Evolutionary conservation across 2,329 filamentous ascomycete genomes (phyloP).

Genomic region (Akanthomyces dipterigenus): DNA sequence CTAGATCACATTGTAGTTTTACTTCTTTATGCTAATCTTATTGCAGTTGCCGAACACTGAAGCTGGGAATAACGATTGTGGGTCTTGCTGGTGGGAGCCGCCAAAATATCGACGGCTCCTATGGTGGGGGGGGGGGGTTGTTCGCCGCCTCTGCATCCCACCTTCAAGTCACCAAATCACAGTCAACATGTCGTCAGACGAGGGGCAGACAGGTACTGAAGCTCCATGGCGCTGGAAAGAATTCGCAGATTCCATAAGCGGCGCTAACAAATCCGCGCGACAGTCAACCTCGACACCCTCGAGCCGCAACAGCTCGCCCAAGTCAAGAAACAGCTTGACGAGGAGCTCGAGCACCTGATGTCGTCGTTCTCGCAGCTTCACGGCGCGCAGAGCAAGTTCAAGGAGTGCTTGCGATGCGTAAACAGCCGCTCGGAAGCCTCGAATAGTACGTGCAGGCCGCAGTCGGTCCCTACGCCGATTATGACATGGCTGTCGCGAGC

Average conservation of each 20-base stretch:
- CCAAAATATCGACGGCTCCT: conserved; percentile 1
- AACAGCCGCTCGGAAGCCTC: conserved; percentile 30
- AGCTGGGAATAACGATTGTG: background rate
- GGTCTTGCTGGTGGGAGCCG: background rate
- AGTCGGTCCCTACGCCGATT: background rate
- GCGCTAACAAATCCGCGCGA: background rate
- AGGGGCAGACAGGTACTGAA: conserved; percentile 9
- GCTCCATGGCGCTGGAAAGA: background rate
- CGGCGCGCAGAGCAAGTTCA: conserved; percentile 84
- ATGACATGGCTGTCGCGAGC: background rate
- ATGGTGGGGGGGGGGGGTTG: conserved; percentile 11
- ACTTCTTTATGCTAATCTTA: background rate
- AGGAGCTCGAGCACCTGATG: conserved; percentile 92
- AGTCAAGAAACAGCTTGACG: conserved; percentile 92
- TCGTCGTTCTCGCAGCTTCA: conserved; percentile 84
- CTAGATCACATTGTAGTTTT: background rate
- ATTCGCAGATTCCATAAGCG: background rate
- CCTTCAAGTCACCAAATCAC: background rate
- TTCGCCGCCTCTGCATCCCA: background rate
- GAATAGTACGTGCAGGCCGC: background rate
- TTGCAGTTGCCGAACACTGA: background rate
- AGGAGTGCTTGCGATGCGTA: conserved; percentile 79
- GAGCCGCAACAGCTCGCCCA: conserved; percentile 78
- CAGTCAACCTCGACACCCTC: conserved; percentile 65
- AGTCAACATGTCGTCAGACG: conserved; percentile 8